Base-by-base conservation (phyloP, 2,329 filamentous ascomycete genomes). In the Arthrobotrys sphaeroides region DNA sequence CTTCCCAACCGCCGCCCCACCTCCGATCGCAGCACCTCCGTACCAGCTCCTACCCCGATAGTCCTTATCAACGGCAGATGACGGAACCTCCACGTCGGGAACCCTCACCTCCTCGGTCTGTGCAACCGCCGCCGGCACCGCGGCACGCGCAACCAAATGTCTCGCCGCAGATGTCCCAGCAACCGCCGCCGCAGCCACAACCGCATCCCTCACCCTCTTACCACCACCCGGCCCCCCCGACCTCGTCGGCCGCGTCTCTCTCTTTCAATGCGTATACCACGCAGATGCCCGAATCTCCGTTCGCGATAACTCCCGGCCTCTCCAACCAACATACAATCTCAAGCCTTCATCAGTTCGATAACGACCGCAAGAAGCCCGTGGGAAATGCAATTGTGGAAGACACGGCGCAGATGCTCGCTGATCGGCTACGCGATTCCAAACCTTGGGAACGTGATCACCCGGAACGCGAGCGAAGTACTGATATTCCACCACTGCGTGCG, bases 361-460 rank as follows among this genome's bases (percentile, higher is more conserved):
- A 64, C 82, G 85, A 43, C 83, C 72, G 72, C 26, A 75, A 69
- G 18, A 75, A 75, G 20, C 24, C 42, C 4, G 20, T 40, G 18
- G 45, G 24, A n/a, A 82, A 20, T 10, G 5, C 26, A 16, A 78
- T 80, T 20, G 86, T 88, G 38, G 87, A 88, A 33, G 83, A 82
- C 1, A 84, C 84, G 0, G 85, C 84, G 10, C 85, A 86, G 2
- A 85, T 85, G 0, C 85, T 86, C 1, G 26, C 22, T 12, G 72
- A 75, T 20, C 72, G 64, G 5, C 38, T 24, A 9, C 59, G 69
- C 10, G 72, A 75, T 0, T 24, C 40, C 18, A 75, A 75, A 38
- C 57, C 28, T 1, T 69, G 73, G 74, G 74, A 77, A 2, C 65
- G 65, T 16, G 73, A 76, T 9, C 60, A 45, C 16, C 55, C 12